Conservation (phyloP, 202 grass and related monocot species). For the Brachypodium distachyon region DNA sequence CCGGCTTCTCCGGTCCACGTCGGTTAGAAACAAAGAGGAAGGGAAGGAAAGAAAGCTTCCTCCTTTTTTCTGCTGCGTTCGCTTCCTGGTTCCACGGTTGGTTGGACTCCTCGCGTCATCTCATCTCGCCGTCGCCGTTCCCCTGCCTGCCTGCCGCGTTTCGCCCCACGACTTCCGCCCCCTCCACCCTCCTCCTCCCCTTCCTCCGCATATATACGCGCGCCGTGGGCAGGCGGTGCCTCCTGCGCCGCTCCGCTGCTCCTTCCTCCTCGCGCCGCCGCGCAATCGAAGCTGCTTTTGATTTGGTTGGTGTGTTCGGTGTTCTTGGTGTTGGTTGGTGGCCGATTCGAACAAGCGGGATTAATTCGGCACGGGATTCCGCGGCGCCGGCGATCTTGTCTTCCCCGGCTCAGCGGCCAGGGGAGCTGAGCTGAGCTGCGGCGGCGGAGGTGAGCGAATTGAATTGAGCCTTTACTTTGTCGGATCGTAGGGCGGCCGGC, state of each 20-base stretch:
- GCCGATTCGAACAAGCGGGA: not conserved
- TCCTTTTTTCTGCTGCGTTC: not conserved
- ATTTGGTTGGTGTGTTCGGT: no score
- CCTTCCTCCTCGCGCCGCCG: not conserved
- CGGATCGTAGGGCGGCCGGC: not conserved
- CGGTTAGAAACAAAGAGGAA: not conserved
- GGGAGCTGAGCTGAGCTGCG: not conserved
- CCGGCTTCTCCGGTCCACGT: not conserved
- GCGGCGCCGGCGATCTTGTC: not conserved
- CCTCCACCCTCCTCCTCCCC: conserved; percentile 14
- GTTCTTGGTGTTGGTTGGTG: not conserved
- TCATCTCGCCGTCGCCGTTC: not conserved
- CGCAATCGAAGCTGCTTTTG: not conserved
- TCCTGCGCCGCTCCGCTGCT: not conserved
- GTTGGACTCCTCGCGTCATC: not conserved
- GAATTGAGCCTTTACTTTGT: not conserved
- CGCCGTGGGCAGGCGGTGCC: not conserved
- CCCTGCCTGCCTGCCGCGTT: conserved; percentile 9
- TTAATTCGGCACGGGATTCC: not conserved
- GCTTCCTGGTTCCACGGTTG: not conserved
- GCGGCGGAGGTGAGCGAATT: not conserved
- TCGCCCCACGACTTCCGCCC: conserved; percentile 34
- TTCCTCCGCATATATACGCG: not conserved
- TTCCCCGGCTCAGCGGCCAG: not conserved
- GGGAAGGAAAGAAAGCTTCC: not conserved